Base-by-base conservation (phyloP, 78 protist species). In the Chrysochromulina parva region DNA sequence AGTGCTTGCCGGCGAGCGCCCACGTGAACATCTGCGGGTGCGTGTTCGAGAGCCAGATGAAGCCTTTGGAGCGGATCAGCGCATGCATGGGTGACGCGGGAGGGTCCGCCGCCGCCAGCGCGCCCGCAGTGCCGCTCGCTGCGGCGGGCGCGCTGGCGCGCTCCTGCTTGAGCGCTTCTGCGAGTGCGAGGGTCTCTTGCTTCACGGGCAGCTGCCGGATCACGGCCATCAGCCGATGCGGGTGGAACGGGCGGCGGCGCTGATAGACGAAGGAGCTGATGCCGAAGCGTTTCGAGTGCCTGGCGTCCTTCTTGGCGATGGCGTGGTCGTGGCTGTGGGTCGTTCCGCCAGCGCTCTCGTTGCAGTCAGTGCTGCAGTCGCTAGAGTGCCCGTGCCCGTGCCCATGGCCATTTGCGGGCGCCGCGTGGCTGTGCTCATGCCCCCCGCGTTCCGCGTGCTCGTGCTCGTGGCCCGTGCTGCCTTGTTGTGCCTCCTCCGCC, bases 241-340 rank as follows among this genome's bases (percentile, higher is more conserved):
- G 97, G 73, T 97, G 97, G 89, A 97, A 96, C 5, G 99, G 98
- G n/a, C 92, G 60, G n/a, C 96, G 74, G 14, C 94, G 90, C 55
- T 90, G 58, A 69, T 90, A 97, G 73, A 92, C 86, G 62, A 97
- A 97, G 55, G 92, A 91, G 6, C 81, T 81, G 76, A 97, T 94
- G 78, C 98, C 99, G 78, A 94, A 97, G 71, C 95, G 93, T 13
- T 88, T 54, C 7, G 96, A 89, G 57, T 96, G 96, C 38, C 59
- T 1, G 76, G 3, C 11, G 62, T 6, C 62, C 11, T 6, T 6
- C 62, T 58, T 58, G 22, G 5, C 76, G 71, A 16, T 6, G 28
- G 28, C 14, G 71, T 85, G 89, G 48, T 55, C 90, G 82, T 88
- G 90, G 55, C 55, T 4, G 38, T 74, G 3, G 11, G 76, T 20